phyloP scores from a whole-genome alignment of 2,329 filamentous ascomycete species.

The Metarhizium guizhouense region DNA sequence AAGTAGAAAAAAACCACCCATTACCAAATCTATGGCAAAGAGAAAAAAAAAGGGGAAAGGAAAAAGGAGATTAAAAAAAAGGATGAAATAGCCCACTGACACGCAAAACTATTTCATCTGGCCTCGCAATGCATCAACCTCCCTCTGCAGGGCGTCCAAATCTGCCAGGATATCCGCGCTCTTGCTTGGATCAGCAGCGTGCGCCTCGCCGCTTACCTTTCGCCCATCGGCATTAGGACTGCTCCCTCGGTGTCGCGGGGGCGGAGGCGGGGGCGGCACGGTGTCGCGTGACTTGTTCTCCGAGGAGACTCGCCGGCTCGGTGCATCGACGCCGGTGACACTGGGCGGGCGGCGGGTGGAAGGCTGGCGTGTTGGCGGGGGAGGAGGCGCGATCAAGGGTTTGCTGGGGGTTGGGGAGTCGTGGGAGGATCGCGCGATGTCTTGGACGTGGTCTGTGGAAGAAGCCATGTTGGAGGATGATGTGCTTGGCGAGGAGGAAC shows the following conservation, averaged over 20 bases:
- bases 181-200: slow-evolving; percentile 20
- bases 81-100: neutral
- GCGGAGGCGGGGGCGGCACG: slow-evolving; percentile 37
- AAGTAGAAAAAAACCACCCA: too few relatives aligned
- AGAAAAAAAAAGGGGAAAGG: too few relatives aligned
- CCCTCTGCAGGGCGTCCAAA: slow-evolving; percentile 60
- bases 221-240: slow-evolving; percentile 35
- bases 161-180: slow-evolving; percentile 60
- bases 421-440: slow-evolving; percentile 3
- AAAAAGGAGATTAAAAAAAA: neutral
- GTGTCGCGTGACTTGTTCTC: slow-evolving; percentile 20
- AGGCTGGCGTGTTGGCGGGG: slow-evolving; percentile 34
- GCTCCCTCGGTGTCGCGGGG: slow-evolving; percentile 35
- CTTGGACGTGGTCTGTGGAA: slow-evolving; percentile 12
- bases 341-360: slow-evolving; percentile 37
- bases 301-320: slow-evolving; percentile 17
- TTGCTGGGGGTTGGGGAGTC: slow-evolving; percentile 9
- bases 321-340: slow-evolving; percentile 30
- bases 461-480: slow-evolving; percentile 8
- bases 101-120: slow-evolving; percentile 14
- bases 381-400: slow-evolving; percentile 29
- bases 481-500: slow-evolving; percentile 11
- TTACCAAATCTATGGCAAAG: too few relatives aligned
- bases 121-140: slow-evolving; percentile 57
- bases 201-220: slow-evolving; percentile 11